Conservation (phyloP, 345 rosid species). For the Euclidium syriacum region DNA sequence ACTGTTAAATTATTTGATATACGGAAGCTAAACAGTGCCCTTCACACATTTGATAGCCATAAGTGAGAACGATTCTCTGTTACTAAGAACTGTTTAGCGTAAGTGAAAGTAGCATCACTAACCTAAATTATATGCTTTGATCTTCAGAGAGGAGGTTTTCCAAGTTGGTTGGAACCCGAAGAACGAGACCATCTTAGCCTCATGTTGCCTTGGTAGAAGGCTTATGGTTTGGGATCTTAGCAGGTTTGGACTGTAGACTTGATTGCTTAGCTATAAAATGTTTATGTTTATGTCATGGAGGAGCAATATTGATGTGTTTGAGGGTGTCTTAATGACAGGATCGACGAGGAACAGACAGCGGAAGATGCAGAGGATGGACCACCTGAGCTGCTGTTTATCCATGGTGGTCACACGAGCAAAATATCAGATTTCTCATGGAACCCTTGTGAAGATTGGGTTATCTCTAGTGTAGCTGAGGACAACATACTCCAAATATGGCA, state of each 20-base stretch:
- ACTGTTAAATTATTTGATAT: constrained; percentile 92
- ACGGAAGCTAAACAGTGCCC: constrained; percentile 76
- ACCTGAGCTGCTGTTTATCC: constrained; percentile 94
- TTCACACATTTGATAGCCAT: constrained; percentile 94
- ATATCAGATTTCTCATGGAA: constrained; percentile 99
- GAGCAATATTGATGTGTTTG: background rate
- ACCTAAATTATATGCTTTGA: constrained; percentile 10
- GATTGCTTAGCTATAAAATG: background rate
- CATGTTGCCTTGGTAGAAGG: constrained; percentile 99
- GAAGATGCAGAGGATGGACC: constrained; percentile 99
- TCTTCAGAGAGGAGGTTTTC: constrained; percentile 93
- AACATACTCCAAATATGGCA: constrained; percentile 99
- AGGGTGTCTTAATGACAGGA: constrained; percentile 37
- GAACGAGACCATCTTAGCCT: constrained; percentile 96
- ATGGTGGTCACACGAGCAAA: constrained; percentile 99
- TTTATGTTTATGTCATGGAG: background rate
- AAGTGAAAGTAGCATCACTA: background rate
- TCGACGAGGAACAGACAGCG: constrained; percentile 64
- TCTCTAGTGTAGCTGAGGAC: constrained; percentile 96
- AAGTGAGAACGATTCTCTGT: constrained; percentile 47
- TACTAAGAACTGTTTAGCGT: background rate
- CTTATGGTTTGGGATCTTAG: constrained; percentile 99
- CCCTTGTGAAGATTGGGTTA: constrained; percentile 98
- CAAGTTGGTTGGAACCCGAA: constrained; percentile 99
- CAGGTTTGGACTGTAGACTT: constrained; percentile 49